Conservation (phyloP, 176 grass and related monocot species). For the Juncus effusus region DNA sequence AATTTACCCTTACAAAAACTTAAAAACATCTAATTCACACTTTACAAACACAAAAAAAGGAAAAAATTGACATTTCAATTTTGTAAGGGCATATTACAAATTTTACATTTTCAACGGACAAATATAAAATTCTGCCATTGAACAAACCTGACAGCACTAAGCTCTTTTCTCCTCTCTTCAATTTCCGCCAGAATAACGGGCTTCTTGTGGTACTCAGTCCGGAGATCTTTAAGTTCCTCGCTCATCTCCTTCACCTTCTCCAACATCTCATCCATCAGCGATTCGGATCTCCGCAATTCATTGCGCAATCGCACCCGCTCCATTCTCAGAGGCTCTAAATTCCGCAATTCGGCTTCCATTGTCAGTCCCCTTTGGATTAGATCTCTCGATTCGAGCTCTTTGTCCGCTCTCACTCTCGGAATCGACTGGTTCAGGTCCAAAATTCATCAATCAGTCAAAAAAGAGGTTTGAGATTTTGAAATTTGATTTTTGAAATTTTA, state of each 20-base stretch:
- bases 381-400: constrained; percentile 39
- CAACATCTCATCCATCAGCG: constrained; percentile 26
- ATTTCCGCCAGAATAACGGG: constrained; percentile 29
- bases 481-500: too few species aligned
- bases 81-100: neutral
- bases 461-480: too few species aligned
- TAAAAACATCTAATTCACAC: neutral
- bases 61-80: neutral
- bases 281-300: constrained; percentile 27
- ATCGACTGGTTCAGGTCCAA: constrained; percentile 20
- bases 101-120: neutral
- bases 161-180: constrained; percentile 33
- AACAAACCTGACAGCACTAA: constrained; percentile 33
- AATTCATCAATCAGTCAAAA: neutral
- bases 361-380: constrained; percentile 42
- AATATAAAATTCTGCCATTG: constrained; percentile 4
- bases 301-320: constrained; percentile 24
- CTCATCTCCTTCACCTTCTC: constrained; percentile 34
- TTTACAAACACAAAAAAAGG: neutral
- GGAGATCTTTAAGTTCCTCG: constrained; percentile 33
- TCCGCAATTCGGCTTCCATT: constrained; percentile 39
- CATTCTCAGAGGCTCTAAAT: constrained; percentile 25
- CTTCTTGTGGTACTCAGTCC: constrained; percentile 36
- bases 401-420: constrained; percentile 32
- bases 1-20: neutral